phyloP scores from a whole-genome alignment of 73 alveolate genomes.

The Durusdinium trenchii region DNA sequence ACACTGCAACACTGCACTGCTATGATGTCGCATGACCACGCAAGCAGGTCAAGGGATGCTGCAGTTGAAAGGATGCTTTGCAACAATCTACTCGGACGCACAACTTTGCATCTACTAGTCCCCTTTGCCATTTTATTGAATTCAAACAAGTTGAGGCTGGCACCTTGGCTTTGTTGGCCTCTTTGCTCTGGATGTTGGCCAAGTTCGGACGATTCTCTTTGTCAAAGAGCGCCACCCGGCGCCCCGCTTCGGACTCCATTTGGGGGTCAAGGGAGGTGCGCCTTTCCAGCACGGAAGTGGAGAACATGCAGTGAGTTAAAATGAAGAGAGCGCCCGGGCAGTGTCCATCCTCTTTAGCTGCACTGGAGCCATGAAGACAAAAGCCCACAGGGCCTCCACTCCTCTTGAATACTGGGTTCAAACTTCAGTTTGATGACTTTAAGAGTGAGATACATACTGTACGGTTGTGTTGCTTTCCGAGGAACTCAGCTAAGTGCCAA shows the following conservation, averaged over 20 bases:
- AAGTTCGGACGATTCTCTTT: constrained; percentile 54
- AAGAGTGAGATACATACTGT: neutral
- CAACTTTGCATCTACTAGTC: no score
- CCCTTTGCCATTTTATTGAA: no score
- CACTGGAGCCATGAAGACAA: no score
- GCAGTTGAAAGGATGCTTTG: no score
- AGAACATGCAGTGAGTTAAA: no score
- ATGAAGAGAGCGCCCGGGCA: no score
- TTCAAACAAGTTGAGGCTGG: neutral
- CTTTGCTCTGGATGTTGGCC: neutral
- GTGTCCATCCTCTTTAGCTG: no score
- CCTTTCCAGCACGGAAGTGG: constrained; percentile 73
- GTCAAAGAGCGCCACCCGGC: constrained; percentile 41
- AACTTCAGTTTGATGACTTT: no score
- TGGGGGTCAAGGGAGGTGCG: constrained; percentile 58
- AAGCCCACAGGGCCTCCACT: neutral
- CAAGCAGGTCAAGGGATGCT: no score
- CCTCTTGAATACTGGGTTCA: neutral
- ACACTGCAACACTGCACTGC: neutral
- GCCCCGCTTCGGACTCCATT: neutral
- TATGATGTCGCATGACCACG: neutral
- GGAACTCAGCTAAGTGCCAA: neutral
- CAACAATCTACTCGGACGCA: no score
- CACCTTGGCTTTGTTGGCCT: constrained; percentile 1
- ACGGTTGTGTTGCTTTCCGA: neutral